A percentile compares a stretch with the other conserved stretches of the same genome.
Evolutionary conservation across 164 flowering plant genomes (phyloP).

Genomic region (Echeveria elegans): DNA sequence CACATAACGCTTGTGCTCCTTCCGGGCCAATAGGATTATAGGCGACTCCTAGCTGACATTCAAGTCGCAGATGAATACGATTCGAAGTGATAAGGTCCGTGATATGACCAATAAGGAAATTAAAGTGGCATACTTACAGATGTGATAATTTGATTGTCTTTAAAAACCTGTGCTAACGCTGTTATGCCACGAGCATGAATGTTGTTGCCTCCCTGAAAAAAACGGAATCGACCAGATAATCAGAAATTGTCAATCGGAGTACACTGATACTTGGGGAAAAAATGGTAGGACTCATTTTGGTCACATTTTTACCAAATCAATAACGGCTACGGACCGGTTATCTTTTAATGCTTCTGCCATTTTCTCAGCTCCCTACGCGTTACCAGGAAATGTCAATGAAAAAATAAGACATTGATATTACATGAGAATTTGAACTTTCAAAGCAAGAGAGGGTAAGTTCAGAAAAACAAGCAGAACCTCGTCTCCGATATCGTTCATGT

Average conservation of each 20-base stretch:
- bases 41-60: conserved; percentile 68
- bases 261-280: background rate
- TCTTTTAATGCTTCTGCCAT: conserved; percentile 83
- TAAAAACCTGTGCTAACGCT: conserved; percentile 56
- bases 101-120: conserved; percentile 3
- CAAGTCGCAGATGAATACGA: conserved; percentile 7
- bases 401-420: background rate
- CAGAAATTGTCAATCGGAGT: background rate
- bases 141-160: conserved; percentile 64
- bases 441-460: background rate
- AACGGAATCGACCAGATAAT: background rate
- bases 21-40: conserved; percentile 97
- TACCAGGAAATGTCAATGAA: background rate
- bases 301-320: conserved; percentile 61
- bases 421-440: background rate
- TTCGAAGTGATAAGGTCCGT: background rate
- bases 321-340: conserved; percentile 51
- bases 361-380: conserved; percentile 72
- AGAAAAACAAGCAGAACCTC: conserved; percentile 39
- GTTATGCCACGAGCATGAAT: conserved; percentile 66
- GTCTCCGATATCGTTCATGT: conserved; percentile 95
- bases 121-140: conserved; percentile 35
- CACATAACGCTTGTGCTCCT: conserved; percentile 75
- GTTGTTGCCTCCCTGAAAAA: conserved; percentile 82
- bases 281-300: background rate